phyloP scores from a whole-genome alignment of 176 grass and related monocot species.

The Oryza meridionalis region DNA sequence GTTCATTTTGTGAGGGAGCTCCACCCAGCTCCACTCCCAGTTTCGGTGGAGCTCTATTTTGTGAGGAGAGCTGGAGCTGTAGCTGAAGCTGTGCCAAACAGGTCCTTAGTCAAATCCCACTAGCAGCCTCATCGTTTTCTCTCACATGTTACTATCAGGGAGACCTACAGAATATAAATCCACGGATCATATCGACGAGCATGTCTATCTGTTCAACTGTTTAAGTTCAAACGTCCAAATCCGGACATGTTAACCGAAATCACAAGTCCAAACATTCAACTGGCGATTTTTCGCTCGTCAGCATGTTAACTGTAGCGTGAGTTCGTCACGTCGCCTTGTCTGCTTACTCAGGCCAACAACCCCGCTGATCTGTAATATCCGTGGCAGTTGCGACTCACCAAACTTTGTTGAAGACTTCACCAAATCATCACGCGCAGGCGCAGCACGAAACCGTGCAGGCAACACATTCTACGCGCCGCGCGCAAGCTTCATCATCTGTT shows the following conservation, averaged over 20 bases:
- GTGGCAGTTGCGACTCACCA: neutral
- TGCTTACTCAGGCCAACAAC: neutral
- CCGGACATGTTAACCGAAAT: too few relatives aligned
- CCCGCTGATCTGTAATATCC: neutral
- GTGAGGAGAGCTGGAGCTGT: too few relatives aligned
- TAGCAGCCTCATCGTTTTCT: too few relatives aligned
- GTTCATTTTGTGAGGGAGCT: too few relatives aligned
- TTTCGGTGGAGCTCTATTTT: too few relatives aligned
- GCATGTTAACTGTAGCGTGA: neutral
- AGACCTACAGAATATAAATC: neutral
- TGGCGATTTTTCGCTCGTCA: neutral
- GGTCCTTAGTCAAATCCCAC: neutral
- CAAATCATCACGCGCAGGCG: neutral
- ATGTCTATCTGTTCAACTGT: neutral
- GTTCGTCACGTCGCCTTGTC: neutral
- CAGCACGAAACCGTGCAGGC: neutral
- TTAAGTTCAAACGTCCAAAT: neutral
- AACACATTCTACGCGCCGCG: neutral
- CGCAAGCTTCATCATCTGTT: neutral
- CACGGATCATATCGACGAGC: neutral
- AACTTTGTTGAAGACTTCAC: neutral
- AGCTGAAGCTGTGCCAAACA: too few relatives aligned
- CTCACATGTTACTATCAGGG: too few relatives aligned
- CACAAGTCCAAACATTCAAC: too few relatives aligned
- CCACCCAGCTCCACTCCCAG: too few relatives aligned